These are phyloP conservation scores for Mrakia blollopis DNA, from an alignment of 768 basidiomycete genomes.

Conservation along the genomic window DNA sequence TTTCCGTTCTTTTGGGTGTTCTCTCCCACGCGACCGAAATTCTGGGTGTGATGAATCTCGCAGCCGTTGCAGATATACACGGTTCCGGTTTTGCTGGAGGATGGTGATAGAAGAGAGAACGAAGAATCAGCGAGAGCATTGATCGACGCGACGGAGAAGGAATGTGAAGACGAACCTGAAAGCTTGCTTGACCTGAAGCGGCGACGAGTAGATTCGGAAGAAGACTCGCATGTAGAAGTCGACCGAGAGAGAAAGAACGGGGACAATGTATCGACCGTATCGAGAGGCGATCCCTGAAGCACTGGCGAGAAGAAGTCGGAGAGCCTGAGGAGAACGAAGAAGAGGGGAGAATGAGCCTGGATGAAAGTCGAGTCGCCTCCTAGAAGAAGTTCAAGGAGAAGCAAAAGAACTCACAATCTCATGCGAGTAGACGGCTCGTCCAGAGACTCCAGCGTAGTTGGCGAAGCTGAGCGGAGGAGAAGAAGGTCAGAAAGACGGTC, in stretches of 20 bases:
- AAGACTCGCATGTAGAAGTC: slow-evolving; percentile 96
- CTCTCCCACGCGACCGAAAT: slow-evolving; percentile 69
- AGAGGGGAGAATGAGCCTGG: background rate
- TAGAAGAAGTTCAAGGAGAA: background rate
- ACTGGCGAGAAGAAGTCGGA: slow-evolving; percentile 82
- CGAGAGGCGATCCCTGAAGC: slow-evolving; percentile 80
- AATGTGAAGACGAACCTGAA: slow-evolving; percentile 56
- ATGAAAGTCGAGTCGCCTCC: background rate
- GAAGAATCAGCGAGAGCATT: background rate
- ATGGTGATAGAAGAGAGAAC: slow-evolving; percentile 47
- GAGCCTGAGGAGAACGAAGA: slow-evolving; percentile 55
- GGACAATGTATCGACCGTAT: slow-evolving; percentile 87
- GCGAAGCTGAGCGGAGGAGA: slow-evolving; percentile 58
- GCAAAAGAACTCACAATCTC: slow-evolving; percentile 71
- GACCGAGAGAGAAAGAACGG: slow-evolving; percentile 83
- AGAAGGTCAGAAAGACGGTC: background rate
- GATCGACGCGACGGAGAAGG: background rate
- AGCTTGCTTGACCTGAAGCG: slow-evolving; percentile 76
- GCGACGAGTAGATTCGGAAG: slow-evolving; percentile 65
- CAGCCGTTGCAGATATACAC: slow-evolving; percentile 82
- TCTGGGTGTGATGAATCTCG: slow-evolving; percentile 74
- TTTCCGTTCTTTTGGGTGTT: slow-evolving; percentile 53
- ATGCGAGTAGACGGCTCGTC: slow-evolving; percentile 91
- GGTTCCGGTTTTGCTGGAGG: slow-evolving; percentile 69
- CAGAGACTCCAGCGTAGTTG: slow-evolving; percentile 87